Evolutionary conservation across 257 asterid genomes (phyloP), one percentile per base, ranked within the genome.

Genomic region (Solanum virginianum): DNA sequence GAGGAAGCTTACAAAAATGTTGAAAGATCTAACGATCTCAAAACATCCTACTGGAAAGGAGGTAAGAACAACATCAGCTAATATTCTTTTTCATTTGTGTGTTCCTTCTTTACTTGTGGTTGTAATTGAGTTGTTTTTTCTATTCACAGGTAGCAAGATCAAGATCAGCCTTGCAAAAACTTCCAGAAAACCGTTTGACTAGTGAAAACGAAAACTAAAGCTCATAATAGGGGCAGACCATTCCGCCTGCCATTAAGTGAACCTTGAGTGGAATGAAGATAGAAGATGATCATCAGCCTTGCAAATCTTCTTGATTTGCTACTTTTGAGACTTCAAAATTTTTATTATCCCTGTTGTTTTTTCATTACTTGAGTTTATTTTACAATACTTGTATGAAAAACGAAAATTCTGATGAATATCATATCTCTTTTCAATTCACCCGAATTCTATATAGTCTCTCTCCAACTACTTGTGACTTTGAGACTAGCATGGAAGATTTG

Each of bases 151-250:
- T 29, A 24, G 15, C 66, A 24, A 56, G n/a, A 43, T 20, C 85
- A 43, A 86, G 96, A 84, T 89, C 85, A 85, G 95, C 96, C 49
- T 87, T 94, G 81, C 92, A 89, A 85, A 75, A 77, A 7, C 86
- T 94, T 72, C 80, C 92, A 0, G 93, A 86, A 22, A 91, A 91
- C 80, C 80, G 43, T 11, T 26, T 84, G 86, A 88, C 59, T 43
- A 82, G 69, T 45, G 89, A 72, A 86, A 51, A 85, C 8, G 66
- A 29, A 11, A 24, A 56, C 56, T 87, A 82, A 83, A 68, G 85
- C 77, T 85, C 41, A 24, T 22, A 9, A 26, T 49, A 77, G 82
- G 69, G 82, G 75, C 84, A 74, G 22, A 53, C 51, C 12, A 45
- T 3, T 77, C 63, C 82, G 45, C 26, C 82, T 77, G 65, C 82